Evolutionary conservation across 306 rosid genomes (phyloP), one percentile per base, ranked within the genome.

Genomic region (Quercus suber): DNA sequence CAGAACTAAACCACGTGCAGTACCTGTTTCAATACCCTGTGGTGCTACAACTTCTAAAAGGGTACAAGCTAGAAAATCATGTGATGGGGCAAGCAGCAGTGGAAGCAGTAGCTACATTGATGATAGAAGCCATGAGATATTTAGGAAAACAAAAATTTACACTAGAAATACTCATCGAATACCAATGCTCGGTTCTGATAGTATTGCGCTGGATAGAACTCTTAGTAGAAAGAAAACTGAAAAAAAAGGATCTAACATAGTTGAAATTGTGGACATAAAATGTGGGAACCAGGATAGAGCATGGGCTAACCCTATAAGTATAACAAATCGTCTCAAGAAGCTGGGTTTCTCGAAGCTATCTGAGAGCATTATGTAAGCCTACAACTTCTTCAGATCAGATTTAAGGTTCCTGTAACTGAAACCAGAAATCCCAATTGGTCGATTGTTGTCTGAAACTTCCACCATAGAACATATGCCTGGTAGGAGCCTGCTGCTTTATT

Each of bases 321-420:
- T 94, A 75, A 77, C 96, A 57, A 94, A 69, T 69, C 89, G 91
- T 67, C 91, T 94, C 77, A 88, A 87, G 85, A 94, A 92, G 91
- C 87, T 94, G 9, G 89, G 98, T 5, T 94, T 94, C 86, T 90
- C 96, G 5, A 94, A 89, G 81, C 90, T 94, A 71, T 92, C 97
- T 5, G 96, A 90, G 88, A 92, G 88, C 85, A 73, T 86, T 69
- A 84, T 86, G 87, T 95, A 92, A 84, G 81, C 82, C 79, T 87
- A 86, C 76, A 84, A 83, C 1, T 79, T 81, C 87, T 86, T 82
- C 45, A 59, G 83, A 31, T 86, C 97, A 3, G 92, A 84, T 87
- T 86, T 89, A 78, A 89, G 86, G 77, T 83, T 92, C 84, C 84
- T 87, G 83, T 87, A 90, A 65, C 91, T 81, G 85, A 90, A 83